phyloP scores from a whole-genome alignment of 2,329 filamentous ascomycete genomes.

The Arthrobotrys entomopaga region DNA sequence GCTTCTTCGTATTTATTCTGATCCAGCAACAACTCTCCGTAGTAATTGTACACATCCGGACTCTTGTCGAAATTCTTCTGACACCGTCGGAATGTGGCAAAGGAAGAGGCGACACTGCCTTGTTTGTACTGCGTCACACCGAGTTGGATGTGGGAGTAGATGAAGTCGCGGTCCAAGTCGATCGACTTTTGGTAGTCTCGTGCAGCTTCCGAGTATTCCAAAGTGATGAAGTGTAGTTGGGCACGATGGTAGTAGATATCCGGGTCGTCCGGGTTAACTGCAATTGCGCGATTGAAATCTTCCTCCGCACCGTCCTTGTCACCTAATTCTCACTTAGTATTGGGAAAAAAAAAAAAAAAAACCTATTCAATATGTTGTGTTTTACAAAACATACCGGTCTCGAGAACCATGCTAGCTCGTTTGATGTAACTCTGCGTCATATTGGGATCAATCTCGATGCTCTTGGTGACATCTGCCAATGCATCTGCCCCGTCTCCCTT shows the following conservation, averaged over 20 bases:
- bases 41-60: constrained; percentile 99
- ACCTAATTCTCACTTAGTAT: no score
- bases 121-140: constrained; percentile 99
- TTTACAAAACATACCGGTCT: constrained; percentile 83
- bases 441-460: constrained; percentile 85
- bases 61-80: constrained; percentile 99
- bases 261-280: constrained; percentile 86
- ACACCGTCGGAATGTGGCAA: constrained; percentile 96
- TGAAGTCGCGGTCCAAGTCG: constrained; percentile 93
- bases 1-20: constrained; percentile 95
- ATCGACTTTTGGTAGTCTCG: constrained; percentile 99
- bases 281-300: constrained; percentile 83
- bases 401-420: constrained; percentile 95
- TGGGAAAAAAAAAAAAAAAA: no score
- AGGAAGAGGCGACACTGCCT: constrained; percentile 95
- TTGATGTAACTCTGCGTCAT: constrained; percentile 99
- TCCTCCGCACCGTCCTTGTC: constrained; percentile 85
- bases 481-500: constrained; percentile 87
- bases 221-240: constrained; percentile 96
- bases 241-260: constrained; percentile 99
- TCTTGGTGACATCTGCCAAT: constrained; percentile 86
- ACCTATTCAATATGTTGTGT: no score
- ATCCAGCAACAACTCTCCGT: constrained; percentile 94
- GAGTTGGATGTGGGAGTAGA: constrained; percentile 99
- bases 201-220: constrained; percentile 89